Percentiles rank a stretch among this genome's conserved stretches.
Evolutionary conservation across 225 moss, liverwort and hornwort species (phyloP).

Genomic region (Antitrichia curtipendula): DNA sequence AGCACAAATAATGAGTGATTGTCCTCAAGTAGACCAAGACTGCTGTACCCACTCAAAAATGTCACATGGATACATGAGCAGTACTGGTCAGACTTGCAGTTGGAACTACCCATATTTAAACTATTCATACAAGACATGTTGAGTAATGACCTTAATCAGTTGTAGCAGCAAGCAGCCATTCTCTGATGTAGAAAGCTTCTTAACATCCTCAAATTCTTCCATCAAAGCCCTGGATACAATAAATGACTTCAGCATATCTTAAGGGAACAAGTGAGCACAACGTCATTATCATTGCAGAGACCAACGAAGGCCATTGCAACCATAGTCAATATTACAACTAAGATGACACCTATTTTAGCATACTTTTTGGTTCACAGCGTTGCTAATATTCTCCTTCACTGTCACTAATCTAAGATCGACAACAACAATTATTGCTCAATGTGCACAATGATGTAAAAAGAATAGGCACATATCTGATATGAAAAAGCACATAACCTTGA

Average conservation of each 20-base stretch:
- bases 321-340: neutral
- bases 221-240: conserved; percentile 18
- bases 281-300: neutral
- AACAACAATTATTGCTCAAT: neutral
- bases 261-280: neutral
- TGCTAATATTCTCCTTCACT: neutral
- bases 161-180: conserved; percentile 34
- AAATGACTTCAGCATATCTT: neutral
- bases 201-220: conserved; percentile 35
- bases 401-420: neutral
- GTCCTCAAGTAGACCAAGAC: neutral
- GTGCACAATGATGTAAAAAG: neutral
- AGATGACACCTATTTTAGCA: neutral
- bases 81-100: neutral
- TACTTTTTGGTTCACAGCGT: neutral
- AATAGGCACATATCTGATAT: neutral
- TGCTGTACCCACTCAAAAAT: neutral
- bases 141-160: conserved; percentile 19
- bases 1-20: neutral
- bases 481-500: neutral
- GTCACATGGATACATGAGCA: neutral
- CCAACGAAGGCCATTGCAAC: neutral
- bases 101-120: neutral
- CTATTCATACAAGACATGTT: neutral
- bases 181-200: conserved; percentile 21